Percentiles rank a stretch among this genome's conserved stretches.
Evolutionary conservation across 2,329 filamentous ascomycete genomes (phyloP).

Genomic region (Ceratocystis harringtonii): DNA sequence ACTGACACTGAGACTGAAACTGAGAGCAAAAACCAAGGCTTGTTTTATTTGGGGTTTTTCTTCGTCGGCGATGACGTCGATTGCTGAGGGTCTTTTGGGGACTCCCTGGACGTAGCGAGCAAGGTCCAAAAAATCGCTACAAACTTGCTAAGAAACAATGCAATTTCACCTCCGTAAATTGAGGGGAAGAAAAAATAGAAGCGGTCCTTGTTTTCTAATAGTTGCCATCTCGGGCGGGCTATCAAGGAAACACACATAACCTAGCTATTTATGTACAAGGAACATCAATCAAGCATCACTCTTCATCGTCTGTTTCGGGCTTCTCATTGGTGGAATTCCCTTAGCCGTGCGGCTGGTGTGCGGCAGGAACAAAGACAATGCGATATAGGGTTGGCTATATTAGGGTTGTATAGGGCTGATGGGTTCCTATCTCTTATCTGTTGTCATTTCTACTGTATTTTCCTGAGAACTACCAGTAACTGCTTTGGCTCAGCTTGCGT

Average conservation of each 20-base stretch:
- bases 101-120: not conserved
- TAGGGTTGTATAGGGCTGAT: not conserved
- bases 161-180: not conserved
- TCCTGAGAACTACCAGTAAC: not conserved
- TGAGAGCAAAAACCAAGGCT: not conserved
- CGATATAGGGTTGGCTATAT: not conserved
- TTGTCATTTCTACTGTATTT: not conserved
- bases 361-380: not conserved
- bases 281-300: not conserved
- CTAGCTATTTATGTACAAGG: not conserved
- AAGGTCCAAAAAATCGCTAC: too few relatives aligned
- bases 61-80: not conserved
- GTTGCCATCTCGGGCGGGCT: too few relatives aligned
- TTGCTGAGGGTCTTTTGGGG: not conserved
- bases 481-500: not conserved
- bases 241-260: too few relatives aligned
- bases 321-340: not conserved
- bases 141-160: too few relatives aligned
- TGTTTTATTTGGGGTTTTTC: not conserved
- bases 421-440: not conserved
- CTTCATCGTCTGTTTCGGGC: not conserved
- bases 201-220: too few relatives aligned
- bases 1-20: not conserved
- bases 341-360: not conserved
- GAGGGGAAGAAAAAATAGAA: not conserved